phyloP scores from a whole-genome alignment of 2,329 filamentous ascomycete species.

The Venturia aucupariae region DNA sequence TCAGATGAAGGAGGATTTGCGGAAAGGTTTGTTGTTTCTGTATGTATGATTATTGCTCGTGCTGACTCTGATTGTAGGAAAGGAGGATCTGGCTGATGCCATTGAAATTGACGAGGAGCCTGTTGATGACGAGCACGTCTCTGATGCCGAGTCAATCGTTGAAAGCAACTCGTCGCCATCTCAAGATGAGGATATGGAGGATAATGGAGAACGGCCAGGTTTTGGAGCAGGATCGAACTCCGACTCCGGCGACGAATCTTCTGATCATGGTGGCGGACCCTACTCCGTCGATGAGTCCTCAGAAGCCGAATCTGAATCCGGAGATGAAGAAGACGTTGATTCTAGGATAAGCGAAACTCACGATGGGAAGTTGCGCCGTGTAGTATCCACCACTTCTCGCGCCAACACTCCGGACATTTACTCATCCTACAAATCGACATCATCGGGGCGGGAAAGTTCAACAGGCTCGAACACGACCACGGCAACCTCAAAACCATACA shows the following conservation, averaged over 20 bases:
- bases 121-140: neutral
- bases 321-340: neutral
- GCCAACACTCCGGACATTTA: neutral
- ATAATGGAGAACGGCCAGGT: neutral
- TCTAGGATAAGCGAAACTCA: too few species aligned
- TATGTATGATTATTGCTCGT: neutral
- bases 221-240: neutral
- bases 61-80: neutral
- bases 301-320: neutral
- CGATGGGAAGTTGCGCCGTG: too few species aligned
- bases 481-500: neutral
- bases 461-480: neutral
- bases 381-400: too few species aligned
- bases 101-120: neutral
- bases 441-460: neutral
- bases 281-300: neutral
- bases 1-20: slow-evolving; percentile 1
- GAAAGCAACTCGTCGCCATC: neutral
- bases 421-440: neutral
- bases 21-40: neutral
- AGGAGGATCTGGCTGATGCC: neutral
- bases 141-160: neutral
- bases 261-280: neutral
- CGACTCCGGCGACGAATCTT: neutral
- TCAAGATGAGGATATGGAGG: neutral